Conservation (phyloP, 2,329 filamentous ascomycete genomes). For the Botrytis squamosa region DNA sequence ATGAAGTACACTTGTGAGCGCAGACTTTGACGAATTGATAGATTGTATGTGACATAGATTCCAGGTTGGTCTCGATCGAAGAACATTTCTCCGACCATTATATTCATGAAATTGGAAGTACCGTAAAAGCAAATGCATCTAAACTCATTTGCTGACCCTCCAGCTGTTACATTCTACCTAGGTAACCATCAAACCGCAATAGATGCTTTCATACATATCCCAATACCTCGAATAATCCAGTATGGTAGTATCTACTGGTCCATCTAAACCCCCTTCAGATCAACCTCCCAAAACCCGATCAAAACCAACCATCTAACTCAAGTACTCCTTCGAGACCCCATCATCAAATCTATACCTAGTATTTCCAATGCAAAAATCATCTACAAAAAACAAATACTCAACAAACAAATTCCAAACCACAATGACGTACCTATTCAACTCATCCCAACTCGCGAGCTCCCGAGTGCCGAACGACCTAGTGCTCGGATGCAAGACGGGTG, state of each 20-base stretch:
- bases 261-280: neutral
- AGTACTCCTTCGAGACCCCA: neutral
- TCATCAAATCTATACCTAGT: neutral
- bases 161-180: neutral
- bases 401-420: rapidly evolving
- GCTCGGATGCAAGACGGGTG: neutral
- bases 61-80: neutral
- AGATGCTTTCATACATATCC: neutral
- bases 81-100: neutral
- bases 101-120: neutral
- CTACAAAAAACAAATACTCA: neutral
- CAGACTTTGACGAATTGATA: neutral
- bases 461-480: neutral
- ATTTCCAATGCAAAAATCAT: neutral
- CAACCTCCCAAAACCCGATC: neutral
- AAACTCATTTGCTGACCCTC: neutral
- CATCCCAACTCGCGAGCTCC: neutral
- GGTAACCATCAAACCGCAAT: neutral
- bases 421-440: neutral
- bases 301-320: neutral
- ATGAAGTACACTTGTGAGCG: neutral
- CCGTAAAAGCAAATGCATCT: neutral
- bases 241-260: too few species aligned
- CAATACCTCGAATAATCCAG: neutral
- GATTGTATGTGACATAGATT: neutral